Evolutionary conservation across 148 eudicot species (phyloP).

Genomic region (Camellia sinensis): DNA sequence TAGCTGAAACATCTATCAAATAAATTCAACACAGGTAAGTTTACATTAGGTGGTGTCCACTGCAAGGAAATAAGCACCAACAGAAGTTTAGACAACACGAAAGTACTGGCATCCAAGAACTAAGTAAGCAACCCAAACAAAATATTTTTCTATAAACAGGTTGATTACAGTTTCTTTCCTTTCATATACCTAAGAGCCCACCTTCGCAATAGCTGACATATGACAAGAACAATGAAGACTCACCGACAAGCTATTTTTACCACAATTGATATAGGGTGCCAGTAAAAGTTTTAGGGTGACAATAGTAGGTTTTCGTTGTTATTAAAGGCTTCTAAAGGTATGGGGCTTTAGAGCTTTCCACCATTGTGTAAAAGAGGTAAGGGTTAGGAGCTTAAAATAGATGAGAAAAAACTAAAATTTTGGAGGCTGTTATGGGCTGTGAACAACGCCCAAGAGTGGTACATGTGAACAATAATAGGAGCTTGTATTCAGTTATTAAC

Average conservation of each 20-base stretch:
- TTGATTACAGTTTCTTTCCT: neutral
- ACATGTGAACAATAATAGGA: neutral
- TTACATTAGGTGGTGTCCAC: conserved; percentile 98
- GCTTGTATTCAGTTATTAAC: neutral
- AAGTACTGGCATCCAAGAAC: conserved; percentile 11
- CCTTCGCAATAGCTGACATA: neutral
- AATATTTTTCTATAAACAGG: neutral
- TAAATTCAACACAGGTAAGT: conserved; percentile 80
- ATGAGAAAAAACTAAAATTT: neutral
- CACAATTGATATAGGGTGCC: neutral
- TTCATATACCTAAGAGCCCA: neutral
- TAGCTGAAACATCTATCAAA: conserved; percentile 95
- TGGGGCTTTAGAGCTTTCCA: neutral
- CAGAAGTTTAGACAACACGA: conserved; percentile 1
- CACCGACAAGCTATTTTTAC: neutral
- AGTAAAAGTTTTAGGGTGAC: neutral
- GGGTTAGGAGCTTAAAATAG: neutral
- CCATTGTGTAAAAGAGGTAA: neutral
- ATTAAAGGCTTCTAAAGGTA: neutral
- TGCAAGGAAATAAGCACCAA: conserved; percentile 41
- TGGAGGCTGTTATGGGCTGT: neutral
- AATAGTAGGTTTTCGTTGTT: neutral
- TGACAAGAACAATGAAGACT: neutral
- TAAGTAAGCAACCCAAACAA: neutral
- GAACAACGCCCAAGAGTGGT: neutral